Percentiles rank a stretch among this genome's conserved stretches.
phyloP scores from a whole-genome alignment of 306 rosid genomes.

The Begonia fuchsioides region DNA sequence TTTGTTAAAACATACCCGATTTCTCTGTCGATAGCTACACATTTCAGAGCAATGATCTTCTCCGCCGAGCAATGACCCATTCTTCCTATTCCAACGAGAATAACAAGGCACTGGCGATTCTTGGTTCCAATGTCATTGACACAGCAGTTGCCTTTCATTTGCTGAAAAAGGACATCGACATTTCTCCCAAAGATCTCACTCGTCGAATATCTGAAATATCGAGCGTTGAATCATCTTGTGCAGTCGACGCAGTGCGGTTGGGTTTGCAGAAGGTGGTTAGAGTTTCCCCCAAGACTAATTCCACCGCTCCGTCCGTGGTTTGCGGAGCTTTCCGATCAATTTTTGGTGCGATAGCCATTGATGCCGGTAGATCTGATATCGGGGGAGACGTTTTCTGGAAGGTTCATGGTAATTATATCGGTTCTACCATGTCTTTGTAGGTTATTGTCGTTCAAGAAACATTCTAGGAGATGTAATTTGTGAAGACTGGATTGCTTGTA shows the following conservation, averaged over 20 bases:
- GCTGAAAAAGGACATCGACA: conserved; percentile 31
- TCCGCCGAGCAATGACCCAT: conserved; percentile 73
- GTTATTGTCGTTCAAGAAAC: too few relatives aligned
- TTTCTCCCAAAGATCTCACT: conserved; percentile 33
- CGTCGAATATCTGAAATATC: conserved; percentile 22
- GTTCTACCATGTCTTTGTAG: neutral
- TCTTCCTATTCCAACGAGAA: conserved; percentile 72
- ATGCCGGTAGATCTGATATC: conserved; percentile 20
- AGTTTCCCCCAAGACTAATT: conserved; percentile 47
- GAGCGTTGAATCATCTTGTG: conserved; percentile 39
- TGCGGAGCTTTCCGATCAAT: conserved; percentile 66
- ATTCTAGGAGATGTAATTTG: too few relatives aligned
- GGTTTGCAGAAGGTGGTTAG: conserved; percentile 46
- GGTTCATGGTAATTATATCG: conserved; percentile 29
- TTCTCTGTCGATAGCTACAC: conserved; percentile 21
- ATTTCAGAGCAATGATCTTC: conserved; percentile 32
- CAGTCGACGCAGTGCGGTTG: conserved; percentile 23
- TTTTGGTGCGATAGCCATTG: conserved; percentile 61
- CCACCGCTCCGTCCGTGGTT: conserved; percentile 38
- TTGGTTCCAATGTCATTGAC: conserved; percentile 36
- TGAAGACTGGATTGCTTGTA: too few relatives aligned
- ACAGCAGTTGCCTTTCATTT: conserved; percentile 19
- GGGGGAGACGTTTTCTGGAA: conserved; percentile 47
- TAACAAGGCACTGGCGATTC: conserved; percentile 46
- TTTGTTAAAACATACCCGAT: neutral